phyloP scores from a whole-genome alignment of 345 rosid species.

The Bruguiera sexangula region DNA sequence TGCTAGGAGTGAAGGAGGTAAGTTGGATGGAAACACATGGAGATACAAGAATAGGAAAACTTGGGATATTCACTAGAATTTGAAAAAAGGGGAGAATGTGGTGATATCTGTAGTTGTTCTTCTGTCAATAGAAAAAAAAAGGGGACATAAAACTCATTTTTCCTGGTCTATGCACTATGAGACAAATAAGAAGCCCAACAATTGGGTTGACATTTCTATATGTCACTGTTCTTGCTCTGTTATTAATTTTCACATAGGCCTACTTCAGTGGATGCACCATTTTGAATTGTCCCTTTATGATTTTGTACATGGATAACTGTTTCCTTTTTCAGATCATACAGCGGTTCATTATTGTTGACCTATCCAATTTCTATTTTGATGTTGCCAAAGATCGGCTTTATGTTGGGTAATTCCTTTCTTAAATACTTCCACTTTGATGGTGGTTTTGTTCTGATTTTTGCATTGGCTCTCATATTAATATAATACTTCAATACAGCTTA shows the following conservation, averaged over 20 bases:
- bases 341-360: conserved; percentile 79
- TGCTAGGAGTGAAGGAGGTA: not conserved
- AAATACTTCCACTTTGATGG: conserved; percentile 1
- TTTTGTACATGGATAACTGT: not conserved
- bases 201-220: too few species aligned
- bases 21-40: not conserved
- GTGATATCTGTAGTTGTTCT: not conserved
- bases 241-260: not conserved
- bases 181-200: too few species aligned
- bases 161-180: too few species aligned
- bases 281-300: conserved; percentile 3
- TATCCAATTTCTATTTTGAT: conserved; percentile 92
- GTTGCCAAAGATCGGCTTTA: conserved; percentile 94
- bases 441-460: not conserved
- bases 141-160: too few species aligned
- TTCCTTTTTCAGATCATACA: conserved; percentile 64
- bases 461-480: not conserved
- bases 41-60: conserved; percentile 2
- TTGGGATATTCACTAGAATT: not conserved
- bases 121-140: not conserved
- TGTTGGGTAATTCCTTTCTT: conserved; percentile 66
- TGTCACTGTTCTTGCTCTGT: too few species aligned
- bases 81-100: not conserved
- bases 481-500: not conserved
- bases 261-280: not conserved